Conservation (phyloP, 345 rosid genomes). For the Geranium rotundifolium region DNA sequence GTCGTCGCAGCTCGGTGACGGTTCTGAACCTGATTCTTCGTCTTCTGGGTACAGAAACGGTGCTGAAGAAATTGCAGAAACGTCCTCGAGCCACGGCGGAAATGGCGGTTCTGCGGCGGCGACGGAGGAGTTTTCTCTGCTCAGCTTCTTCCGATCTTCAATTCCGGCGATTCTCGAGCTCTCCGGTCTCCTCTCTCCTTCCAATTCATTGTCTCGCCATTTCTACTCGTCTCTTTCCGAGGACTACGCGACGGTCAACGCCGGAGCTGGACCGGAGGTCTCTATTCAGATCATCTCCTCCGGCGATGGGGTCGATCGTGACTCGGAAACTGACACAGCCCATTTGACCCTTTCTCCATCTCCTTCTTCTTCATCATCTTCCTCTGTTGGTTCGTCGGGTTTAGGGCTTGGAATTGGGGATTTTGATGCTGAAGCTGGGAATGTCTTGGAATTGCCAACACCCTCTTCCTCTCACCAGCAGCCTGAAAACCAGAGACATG, state of each 20-base stretch:
- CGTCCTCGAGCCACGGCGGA: background rate
- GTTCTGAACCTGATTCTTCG: background rate
- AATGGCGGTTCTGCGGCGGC: background rate
- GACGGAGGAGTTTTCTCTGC: constrained; percentile 11
- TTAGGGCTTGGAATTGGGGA: constrained; percentile 7
- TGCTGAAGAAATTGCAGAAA: no score
- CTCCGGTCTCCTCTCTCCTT: constrained; percentile 17
- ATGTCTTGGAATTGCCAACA: constrained; percentile 12
- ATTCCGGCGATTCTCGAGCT: constrained; percentile 24
- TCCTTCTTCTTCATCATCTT: constrained; percentile 6
- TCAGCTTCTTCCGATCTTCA: constrained; percentile 22
- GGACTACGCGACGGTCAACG: constrained; percentile 11
- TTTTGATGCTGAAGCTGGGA: constrained; percentile 13
- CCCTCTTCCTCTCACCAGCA: constrained; percentile 3
- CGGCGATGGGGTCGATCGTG: constrained; percentile 5
- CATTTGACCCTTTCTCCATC: constrained; percentile 4
- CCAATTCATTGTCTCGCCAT: background rate
- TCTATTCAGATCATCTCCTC: constrained; percentile 35
- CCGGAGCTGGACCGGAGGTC: constrained; percentile 20
- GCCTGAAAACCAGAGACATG: constrained; percentile 29
- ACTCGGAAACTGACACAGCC: constrained; percentile 5
- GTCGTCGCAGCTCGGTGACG: background rate
- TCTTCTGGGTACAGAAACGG: background rate
- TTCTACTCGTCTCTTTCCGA: constrained; percentile 2
- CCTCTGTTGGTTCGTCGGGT: constrained; percentile 6